phyloP scores from a whole-genome alignment of 768 basidiomycete species.

The Calvatia gigantea region DNA sequence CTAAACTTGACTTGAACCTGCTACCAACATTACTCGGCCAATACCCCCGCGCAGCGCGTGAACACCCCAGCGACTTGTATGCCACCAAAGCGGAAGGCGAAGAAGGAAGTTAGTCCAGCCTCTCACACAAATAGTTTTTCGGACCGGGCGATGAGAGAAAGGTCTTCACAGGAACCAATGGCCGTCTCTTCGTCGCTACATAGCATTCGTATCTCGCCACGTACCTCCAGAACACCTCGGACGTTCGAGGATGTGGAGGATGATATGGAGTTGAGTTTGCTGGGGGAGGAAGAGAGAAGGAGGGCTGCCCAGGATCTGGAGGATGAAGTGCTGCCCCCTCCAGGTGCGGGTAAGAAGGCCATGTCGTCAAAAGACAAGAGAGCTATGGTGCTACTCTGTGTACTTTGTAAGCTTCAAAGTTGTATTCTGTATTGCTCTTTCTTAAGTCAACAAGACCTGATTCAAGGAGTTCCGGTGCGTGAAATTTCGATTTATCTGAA shows the following conservation, averaged over 20 bases:
- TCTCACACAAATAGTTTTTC: background rate
- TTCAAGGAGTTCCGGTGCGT: slow-evolving; percentile 89
- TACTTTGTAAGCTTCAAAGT: slow-evolving; percentile 67
- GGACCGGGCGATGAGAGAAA: slow-evolving; percentile 38
- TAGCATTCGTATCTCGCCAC: slow-evolving; percentile 56
- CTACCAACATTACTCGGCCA: background rate
- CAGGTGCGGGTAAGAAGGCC: slow-evolving; percentile 30
- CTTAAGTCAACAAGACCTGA: slow-evolving; percentile 47
- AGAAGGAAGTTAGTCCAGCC: slow-evolving; percentile 1
- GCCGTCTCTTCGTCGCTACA: slow-evolving; percentile 56
- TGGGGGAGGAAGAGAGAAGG: slow-evolving; percentile 53
- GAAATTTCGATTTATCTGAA: slow-evolving; percentile 7
- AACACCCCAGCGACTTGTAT: background rate
- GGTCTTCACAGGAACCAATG: slow-evolving; percentile 38
- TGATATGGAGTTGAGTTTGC: slow-evolving; percentile 60
- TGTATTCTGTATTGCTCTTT: slow-evolving; percentile 2
- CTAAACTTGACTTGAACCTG: slow-evolving; percentile 3
- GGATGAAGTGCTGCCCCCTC: slow-evolving; percentile 29
- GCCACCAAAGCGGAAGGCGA: slow-evolving; percentile 6
- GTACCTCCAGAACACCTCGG: slow-evolving; percentile 40
- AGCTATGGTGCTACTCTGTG: slow-evolving; percentile 79
- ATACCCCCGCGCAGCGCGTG: background rate
- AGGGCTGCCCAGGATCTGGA: slow-evolving; percentile 42
- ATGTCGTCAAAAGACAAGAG: slow-evolving; percentile 76
- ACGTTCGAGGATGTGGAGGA: slow-evolving; percentile 33